Evolutionary conservation across 2,329 filamentous ascomycete genomes (phyloP), one percentile per base, ranked within the genome.

Genomic region (Alternaria metachromatica): DNA sequence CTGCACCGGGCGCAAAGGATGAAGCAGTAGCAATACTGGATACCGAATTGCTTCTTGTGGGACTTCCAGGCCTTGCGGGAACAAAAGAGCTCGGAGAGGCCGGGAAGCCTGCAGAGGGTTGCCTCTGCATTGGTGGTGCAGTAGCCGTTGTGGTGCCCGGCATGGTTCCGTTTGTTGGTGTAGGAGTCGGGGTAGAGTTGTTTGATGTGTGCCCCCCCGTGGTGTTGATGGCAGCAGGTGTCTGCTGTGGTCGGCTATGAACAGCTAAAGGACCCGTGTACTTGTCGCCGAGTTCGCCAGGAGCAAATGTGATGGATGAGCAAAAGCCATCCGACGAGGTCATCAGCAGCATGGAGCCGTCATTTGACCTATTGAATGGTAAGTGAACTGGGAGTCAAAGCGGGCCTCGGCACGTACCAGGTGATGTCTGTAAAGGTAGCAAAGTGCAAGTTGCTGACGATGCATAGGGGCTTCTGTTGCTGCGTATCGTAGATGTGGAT

Each of bases 261-360:
- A 66, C 64, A 12, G 89, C 78, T 55, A 77, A 55, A 15, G 93
- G 89, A 30, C 90, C 90, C 9, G 89, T 90, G 78, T 96, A 96
- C 6, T 89, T 82, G 68, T 95, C 90, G 12, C 96, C 96, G 1
- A 99, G 84, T 79, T 99, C 96, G 9, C 93, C 92, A 3, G 91
- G 84, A 1, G 88, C 81, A 76, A 99, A 99, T 0, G 94, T 92
- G 6, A 99, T 84, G 0, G 92, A 91, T 0, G 96, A 99, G 79
- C 96, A 99, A 83, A 98, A 99, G 0, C 96, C 96, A 79, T 99
- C 96, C 0, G 96, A 97, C 0, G 96, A 99, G n/a, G 94, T 96
- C 83, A 99, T 96, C 54, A 99, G 85, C 21, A 99, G 84, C 2
- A 91, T 94, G 45, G 88, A 84, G 12, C 92, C 92, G 79, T 94